These are phyloP conservation scores for Viola pubescens DNA, from an alignment of 441 rosid genomes.

Conservation along the genomic window DNA sequence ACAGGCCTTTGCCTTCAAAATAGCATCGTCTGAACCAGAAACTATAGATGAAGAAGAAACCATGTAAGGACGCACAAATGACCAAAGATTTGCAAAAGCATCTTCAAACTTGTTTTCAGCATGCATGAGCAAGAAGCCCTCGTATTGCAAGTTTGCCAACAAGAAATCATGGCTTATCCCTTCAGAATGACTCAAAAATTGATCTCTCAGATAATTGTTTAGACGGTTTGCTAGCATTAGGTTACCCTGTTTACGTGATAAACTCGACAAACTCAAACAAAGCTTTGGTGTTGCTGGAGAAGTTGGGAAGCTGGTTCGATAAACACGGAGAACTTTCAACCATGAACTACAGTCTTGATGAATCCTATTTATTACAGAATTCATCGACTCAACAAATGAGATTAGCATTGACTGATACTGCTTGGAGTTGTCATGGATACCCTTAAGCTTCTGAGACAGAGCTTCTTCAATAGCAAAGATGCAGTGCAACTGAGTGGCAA, in stretches of 20 bases:
- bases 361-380: conserved; percentile 44
- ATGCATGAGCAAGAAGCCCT: conserved; percentile 62
- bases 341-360: conserved; percentile 87
- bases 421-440: conserved; percentile 34
- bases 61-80: conserved; percentile 62
- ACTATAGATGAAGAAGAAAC: conserved; percentile 42
- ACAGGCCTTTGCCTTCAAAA: conserved; percentile 92
- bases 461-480: conserved; percentile 76
- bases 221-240: conserved; percentile 63
- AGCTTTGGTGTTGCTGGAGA: conserved; percentile 74
- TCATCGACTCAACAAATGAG: conserved; percentile 56
- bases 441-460: conserved; percentile 27
- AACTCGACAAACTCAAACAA: conserved; percentile 63
- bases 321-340: conserved; percentile 80
- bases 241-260: conserved; percentile 87
- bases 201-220: conserved; percentile 48
- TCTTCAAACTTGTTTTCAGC: conserved; percentile 70
- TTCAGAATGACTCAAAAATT: conserved; percentile 49
- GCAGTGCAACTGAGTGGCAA: conserved; percentile 85
- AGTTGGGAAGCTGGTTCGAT: conserved; percentile 56
- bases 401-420: conserved; percentile 41
- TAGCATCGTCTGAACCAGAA: conserved; percentile 47
- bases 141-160: conserved; percentile 62
- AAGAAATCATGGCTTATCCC: conserved; percentile 42
- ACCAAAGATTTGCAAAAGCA: conserved; percentile 79